Evolutionary conservation across 2,329 filamentous ascomycete genomes (phyloP).

Genomic region (Ascochyta viciae-villosae): DNA sequence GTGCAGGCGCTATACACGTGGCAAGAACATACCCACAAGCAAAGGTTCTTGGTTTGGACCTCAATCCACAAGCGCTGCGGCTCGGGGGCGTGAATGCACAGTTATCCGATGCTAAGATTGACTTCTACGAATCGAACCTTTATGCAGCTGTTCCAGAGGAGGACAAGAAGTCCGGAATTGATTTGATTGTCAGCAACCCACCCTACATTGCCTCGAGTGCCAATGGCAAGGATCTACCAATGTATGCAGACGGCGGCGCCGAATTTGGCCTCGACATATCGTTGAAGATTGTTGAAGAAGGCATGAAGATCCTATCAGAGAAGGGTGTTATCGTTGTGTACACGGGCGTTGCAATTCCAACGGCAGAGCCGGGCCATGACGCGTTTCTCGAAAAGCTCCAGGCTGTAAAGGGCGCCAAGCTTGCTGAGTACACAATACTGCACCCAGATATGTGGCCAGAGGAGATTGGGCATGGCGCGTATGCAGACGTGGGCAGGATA

Average conservation of each 20-base stretch:
- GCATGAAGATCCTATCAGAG: slow-evolving; percentile 24
- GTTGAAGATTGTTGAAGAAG: slow-evolving; percentile 29
- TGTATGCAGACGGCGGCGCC: slow-evolving; percentile 35
- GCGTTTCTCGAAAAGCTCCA: slow-evolving; percentile 27
- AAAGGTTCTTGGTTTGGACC: slow-evolving; percentile 27
- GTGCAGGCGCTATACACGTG: slow-evolving; percentile 35
- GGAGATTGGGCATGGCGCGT: slow-evolving; percentile 31
- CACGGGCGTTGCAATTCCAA: slow-evolving; percentile 32
- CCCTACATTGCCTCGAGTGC: slow-evolving; percentile 34
- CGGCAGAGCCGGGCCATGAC: slow-evolving; percentile 23
- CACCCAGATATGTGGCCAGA: slow-evolving; percentile 38
- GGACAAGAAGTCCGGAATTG: slow-evolving; percentile 17
- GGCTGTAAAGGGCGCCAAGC: slow-evolving; percentile 16
- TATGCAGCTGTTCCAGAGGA: slow-evolving; percentile 24
- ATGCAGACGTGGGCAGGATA: slow-evolving; percentile 35
- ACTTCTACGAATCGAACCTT: slow-evolving; percentile 29
- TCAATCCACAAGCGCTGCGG: slow-evolving; percentile 29
- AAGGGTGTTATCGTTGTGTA: slow-evolving; percentile 30
- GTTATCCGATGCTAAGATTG: slow-evolving; percentile 20
- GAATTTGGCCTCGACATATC: slow-evolving; percentile 32
- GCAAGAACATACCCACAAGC: slow-evolving; percentile 26
- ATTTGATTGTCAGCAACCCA: slow-evolving; percentile 35
- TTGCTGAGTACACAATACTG: slow-evolving; percentile 29
- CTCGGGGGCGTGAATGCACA: slow-evolving; percentile 27
- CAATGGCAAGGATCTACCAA: slow-evolving; percentile 29